phyloP scores from a whole-genome alignment of 75 land plant species.

The Azolla pinnata region DNA sequence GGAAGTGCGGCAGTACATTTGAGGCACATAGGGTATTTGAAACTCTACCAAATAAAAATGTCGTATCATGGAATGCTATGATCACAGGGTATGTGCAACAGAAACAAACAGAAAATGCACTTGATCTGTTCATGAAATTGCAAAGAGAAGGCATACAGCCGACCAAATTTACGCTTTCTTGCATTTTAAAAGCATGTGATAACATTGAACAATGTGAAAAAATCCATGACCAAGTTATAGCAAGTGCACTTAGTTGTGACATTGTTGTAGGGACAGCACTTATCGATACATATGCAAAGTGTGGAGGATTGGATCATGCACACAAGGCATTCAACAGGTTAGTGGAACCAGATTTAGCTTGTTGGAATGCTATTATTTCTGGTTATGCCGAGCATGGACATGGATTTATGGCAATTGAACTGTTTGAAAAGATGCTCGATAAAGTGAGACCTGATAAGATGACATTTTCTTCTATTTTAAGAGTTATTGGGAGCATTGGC shows the following conservation, averaged over 20 bases:
- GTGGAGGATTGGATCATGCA: constrained; percentile 31
- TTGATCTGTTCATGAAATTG: constrained; percentile 25
- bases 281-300: constrained; percentile 48
- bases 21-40: constrained; percentile 34
- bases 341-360: constrained; percentile 33
- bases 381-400: constrained; percentile 52
- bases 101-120: constrained; percentile 15
- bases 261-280: constrained; percentile 36
- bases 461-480: constrained; percentile 12
- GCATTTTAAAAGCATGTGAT: constrained; percentile 29
- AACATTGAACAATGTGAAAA: background rate
- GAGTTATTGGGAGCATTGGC: constrained; percentile 9
- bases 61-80: constrained; percentile 39
- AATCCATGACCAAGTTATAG: constrained; percentile 20
- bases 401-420: constrained; percentile 27
- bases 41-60: constrained; percentile 22
- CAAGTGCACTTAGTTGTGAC: constrained; percentile 19
- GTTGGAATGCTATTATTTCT: constrained; percentile 58
- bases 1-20: constrained; percentile 25
- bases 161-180: constrained; percentile 46
- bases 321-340: constrained; percentile 28
- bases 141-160: constrained; percentile 11
- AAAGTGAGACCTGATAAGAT: constrained; percentile 25
- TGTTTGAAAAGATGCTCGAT: constrained; percentile 39
- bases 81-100: constrained; percentile 25